Evolutionary conservation across 768 basidiomycete species (phyloP), one percentile per base, ranked within the genome.

Genomic region (Lactifluus rugatus): DNA sequence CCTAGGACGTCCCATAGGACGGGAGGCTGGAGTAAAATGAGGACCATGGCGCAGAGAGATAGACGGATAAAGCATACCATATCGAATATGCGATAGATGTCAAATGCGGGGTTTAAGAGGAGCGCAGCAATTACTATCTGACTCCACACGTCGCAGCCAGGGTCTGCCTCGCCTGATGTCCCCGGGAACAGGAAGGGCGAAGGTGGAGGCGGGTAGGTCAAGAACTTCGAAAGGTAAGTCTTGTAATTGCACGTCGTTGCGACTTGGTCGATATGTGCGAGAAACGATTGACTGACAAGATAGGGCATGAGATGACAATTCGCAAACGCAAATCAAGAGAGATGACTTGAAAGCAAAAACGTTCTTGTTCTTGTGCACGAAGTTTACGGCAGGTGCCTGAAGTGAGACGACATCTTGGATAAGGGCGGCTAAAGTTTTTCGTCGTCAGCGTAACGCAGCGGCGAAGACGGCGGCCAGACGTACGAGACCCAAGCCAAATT

Each of bases 1-100:
- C 63, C 63, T 7, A 64, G 54, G 36, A 62, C 57, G 39, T 64
- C 63, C 61, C 57, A 64, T 4, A 56, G 44, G 16, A 64, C 3
- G 7, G 63, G 63, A 11, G 46, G 60, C 61, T 64, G 17, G 31
- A 19, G 39, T 13, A 48, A 8, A 10, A 7, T 25, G 14, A 57
- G 48, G 1, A 23, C 47, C 48, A 16, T 6, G 19, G 28, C 32
- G 1, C 13, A 2, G 14, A 16, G 2, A 17, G 19, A 26, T 19
- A 28, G 16, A 32, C 16, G 10, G 26, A 23, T 19, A 13, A n/a
- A n/a, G 21, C 6, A 48, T 55, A 62, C 63, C 49, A 62, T 62
- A 31, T 64, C 63, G 17, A 52, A 62, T 44, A 64, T 56, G 28
- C 61, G 63, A 44, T 53, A 58, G 16, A 59, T 1, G 39, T 62